phyloP scores from a whole-genome alignment of 2,329 filamentous ascomycete species.

The Dothiorella sarmentorum region DNA sequence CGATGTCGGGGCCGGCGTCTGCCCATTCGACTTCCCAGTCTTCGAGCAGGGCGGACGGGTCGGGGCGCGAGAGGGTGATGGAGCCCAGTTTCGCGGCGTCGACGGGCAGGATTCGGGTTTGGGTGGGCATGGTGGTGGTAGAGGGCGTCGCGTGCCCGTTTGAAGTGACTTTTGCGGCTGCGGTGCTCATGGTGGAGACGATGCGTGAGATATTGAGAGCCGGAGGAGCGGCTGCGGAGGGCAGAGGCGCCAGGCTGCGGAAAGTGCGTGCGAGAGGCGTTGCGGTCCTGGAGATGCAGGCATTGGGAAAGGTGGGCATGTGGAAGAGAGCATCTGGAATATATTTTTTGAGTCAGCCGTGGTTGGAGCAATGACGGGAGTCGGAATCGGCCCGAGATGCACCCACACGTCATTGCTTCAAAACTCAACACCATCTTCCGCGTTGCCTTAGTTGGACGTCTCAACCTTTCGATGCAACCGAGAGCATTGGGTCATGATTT shows the following conservation, averaged over 20 bases:
- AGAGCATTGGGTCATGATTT: too few relatives aligned
- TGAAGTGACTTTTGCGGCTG: not conserved
- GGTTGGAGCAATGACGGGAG: not conserved
- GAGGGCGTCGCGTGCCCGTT: not conserved
- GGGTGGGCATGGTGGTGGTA: conserved; percentile 7
- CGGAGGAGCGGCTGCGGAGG: not conserved
- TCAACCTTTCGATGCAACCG: too few relatives aligned
- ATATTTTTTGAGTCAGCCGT: conserved; percentile 12
- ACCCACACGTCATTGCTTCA: not conserved
- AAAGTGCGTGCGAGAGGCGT: not conserved
- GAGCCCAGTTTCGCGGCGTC: conserved; percentile 40
- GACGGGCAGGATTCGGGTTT: conserved; percentile 40
- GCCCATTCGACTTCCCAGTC: conserved; percentile 32
- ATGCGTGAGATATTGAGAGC: not conserved
- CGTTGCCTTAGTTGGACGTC: too few relatives aligned
- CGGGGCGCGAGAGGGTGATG: conserved; percentile 26
- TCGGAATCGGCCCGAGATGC: not conserved
- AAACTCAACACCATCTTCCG: too few relatives aligned
- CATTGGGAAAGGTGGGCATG: conserved; percentile 17
- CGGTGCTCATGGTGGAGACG: conserved; percentile 3
- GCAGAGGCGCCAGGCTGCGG: conserved; percentile 3
- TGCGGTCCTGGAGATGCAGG: not conserved
- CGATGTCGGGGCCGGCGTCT: conserved; percentile 42
- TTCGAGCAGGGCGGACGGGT: conserved; percentile 29
- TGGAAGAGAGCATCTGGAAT: conserved; percentile 6